A percentile compares a stretch with the other conserved stretches of the same genome.
Evolutionary conservation across 129 eudicot species (phyloP).

Genomic region (Heracleum sosnowskyi): DNA sequence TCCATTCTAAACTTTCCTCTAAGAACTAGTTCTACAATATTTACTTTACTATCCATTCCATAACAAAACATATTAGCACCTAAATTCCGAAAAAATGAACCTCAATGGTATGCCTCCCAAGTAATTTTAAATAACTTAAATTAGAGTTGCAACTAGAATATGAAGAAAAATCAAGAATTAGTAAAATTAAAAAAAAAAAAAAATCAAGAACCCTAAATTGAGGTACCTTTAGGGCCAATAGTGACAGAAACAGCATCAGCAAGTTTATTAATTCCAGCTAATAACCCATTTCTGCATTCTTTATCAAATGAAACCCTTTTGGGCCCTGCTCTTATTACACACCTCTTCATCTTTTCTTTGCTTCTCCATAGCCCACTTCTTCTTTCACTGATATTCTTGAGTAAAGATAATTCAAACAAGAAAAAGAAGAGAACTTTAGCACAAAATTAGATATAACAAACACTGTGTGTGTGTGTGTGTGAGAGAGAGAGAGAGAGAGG

Average conservation of each 20-base stretch:
- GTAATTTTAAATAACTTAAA: too few relatives aligned
- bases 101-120: neutral
- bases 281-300: conserved; percentile 64
- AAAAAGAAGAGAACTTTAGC: neutral
- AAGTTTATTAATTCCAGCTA: conserved; percentile 82
- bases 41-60: neutral
- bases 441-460: neutral
- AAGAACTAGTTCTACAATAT: neutral
- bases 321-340: conserved; percentile 72
- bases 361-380: conserved; percentile 34
- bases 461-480: neutral
- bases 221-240: conserved; percentile 80
- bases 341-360: conserved; percentile 17
- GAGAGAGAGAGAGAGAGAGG: neutral
- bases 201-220: neutral
- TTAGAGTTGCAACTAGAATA: neutral
- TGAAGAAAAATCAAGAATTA: neutral
- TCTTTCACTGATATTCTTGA: conserved; percentile 24
- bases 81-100: neutral
- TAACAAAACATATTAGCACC: neutral
- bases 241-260: conserved; percentile 99
- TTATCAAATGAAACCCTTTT: conserved; percentile 63
- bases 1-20: too few relatives aligned
- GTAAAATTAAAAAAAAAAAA: neutral
- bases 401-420: neutral